Base-by-base conservation (phyloP, 805 yeast genomes). In the Lipomyces oligophaga region DNA sequence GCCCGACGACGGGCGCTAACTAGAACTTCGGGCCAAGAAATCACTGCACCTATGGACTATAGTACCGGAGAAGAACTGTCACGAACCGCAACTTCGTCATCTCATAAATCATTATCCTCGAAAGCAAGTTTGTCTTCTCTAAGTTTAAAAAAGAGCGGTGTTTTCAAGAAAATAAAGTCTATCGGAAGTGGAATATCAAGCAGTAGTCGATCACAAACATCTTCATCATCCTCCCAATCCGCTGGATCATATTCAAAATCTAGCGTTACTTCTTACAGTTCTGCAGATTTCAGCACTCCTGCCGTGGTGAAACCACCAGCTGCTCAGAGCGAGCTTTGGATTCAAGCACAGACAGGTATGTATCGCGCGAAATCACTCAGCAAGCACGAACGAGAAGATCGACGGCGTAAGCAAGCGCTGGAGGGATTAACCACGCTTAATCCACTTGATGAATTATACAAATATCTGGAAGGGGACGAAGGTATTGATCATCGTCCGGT, bases 311-410 rank as follows among this genome's bases (percentile, higher is more conserved):
- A 26, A 18, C 43, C 52, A 16, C 13, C 18, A n/a, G 48, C 36
- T 18, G 4, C 41, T 2, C 57, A 32, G 34, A 42, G 42, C 44
- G 47, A 54, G 25, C 51, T 55, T 28, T 78, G 83, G 83, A 69
- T 78, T 18, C 78, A 75, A 20, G 70, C 72, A 13, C 72, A 75
- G 38, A 67, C 78, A 38, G 89, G 81, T 55, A 64, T 88, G 43
- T 78, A 83, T 62, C 74, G 97, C 58, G 79, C 88, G 45, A 80
- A 79, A 53, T 76, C 94, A 0, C 66, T 86, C 20, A 76, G 83
- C 2, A 68, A 78, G 4, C 74, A 73, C 44, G 96, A 89, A 52
- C 79, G 83, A 49, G 81, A 80, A 43, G 69, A 73, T 13, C 75
- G 97, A 55, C 80, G 84, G 43, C 77, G 76, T 62, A 71, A 16